Base-by-base conservation (phyloP, 2,329 filamentous ascomycete genomes). In the Epichloe coenophiala region DNA sequence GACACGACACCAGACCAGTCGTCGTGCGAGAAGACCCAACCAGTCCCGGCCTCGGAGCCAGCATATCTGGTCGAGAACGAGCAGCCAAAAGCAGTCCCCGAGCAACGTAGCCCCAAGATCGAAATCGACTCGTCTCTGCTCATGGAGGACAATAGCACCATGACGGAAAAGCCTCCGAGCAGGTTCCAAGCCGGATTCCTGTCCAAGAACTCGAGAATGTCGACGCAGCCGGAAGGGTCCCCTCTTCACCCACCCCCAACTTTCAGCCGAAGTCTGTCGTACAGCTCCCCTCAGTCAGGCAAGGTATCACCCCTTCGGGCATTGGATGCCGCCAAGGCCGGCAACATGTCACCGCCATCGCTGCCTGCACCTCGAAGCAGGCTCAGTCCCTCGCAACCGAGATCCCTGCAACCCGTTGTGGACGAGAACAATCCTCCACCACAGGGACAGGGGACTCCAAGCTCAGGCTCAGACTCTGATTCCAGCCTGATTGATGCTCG, bases 131-230 rank as follows among this genome's bases (percentile, higher is more conserved):
- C 35, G 8, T 39, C 31, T 7, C 77, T 84, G 41, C 63, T 81
- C 0, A 69, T 71, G 0, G 72, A 76, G 43, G 58, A 64, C 13
- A 65, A 52, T 15, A 63, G 56, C 44, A 54, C 57, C 44, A 50
- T 54, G 23, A 52, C 60, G 15, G 21, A 13, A 13, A 38, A 42
- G 21, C 58, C 67, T 37, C 78, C 79, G 47, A 86, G 78, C 67
- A 80, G 91, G 42, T 97, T 97, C 69, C 87, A 95, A 59, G 78
- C 89, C 2, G 91, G 91, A 5, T 95, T 95, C 65, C 70, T 97
- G 23, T 81, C 86, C 70, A 78, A 77, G 62, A 60, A 59, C 37
- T 58, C 66, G 40, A 67, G 70, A 42, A 60, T 64, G 3, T 70
- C 72, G 2, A 60, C 68, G 38, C 67, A 66, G 40, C 45, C 56